Base-by-base conservation (phyloP, 2,329 filamentous ascomycete genomes). In the Epichloe hybrida region DNA sequence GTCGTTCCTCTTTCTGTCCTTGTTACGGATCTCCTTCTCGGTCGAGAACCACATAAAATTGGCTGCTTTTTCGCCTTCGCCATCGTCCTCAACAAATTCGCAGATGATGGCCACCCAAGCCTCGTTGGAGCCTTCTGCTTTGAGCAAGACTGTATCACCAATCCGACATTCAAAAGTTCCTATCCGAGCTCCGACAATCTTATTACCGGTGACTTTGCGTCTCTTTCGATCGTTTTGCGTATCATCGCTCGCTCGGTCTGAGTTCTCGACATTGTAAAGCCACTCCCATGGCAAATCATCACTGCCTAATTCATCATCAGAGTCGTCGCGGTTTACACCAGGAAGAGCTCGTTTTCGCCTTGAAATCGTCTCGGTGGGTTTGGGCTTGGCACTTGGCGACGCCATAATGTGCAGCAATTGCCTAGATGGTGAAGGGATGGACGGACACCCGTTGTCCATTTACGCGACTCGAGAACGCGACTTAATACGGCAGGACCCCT, bases 11-110 rank as follows among this genome's bases (percentile, higher is more conserved):
- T 93, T 95, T 69, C 87, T 91, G 52, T 81, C 78, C 62, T 83
- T 85, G 59, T 87, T 93, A 31, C 84, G 80, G 54, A 96, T 88
- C 68, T 97, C 91, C 61, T 85, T 86, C 60, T 95, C 86, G 0
- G 87, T 88, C 0, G 87, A 89, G 64, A 98, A 96, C 93, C 93
- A 98, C 76, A 96, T 84, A 62, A 98, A 93, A 55, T 84, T 86
- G 50, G 86, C 91, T 27, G 83, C 81, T 72, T 88, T 96, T 42
- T 85, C 66, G 23, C 62, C 67, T 15, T 68, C 63, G 12, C 85
- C 82, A 20, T 86, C 82, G 35, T 83, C 79, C 44, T 91, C 82
- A 39, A 83, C 64, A 57, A 98, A 95, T 42, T 87, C 83, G 60
- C 84, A 85, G 49, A 96, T 84, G 54, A 98, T 81, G 35, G 88